Conservation (phyloP, 2,329 filamentous ascomycete genomes). For the Colletotrichum orchidophilum region DNA sequence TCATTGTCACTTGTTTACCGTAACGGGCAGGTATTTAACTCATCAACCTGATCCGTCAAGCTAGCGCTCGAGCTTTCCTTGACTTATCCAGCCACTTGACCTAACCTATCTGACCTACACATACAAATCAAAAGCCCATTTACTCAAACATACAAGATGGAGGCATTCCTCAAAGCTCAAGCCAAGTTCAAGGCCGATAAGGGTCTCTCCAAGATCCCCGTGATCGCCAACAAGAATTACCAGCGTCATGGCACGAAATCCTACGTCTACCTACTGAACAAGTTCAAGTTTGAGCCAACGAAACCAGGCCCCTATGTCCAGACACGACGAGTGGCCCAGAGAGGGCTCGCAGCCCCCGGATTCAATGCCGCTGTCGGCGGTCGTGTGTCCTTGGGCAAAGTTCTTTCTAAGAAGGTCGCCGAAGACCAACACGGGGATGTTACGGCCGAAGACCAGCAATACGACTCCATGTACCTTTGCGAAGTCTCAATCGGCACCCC, state of each 20-base stretch:
- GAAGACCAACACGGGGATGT: constrained; percentile 24
- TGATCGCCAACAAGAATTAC: constrained; percentile 19
- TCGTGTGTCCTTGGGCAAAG: constrained; percentile 24
- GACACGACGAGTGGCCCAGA: constrained; percentile 26
- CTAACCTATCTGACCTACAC: not conserved
- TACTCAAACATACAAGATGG: not conserved
- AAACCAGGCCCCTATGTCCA: constrained; percentile 28
- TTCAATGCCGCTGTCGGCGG: constrained; percentile 23
- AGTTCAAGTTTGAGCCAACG: constrained; percentile 31
- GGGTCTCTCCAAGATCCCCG: constrained; percentile 16
- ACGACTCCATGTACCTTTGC: constrained; percentile 54
- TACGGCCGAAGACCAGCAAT: constrained; percentile 57
- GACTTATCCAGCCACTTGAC: not conserved
- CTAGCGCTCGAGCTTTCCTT: not conserved
- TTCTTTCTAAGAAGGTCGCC: constrained; percentile 18
- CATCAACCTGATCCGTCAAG: not conserved
- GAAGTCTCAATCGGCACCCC: constrained; percentile 53
- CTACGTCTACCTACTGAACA: constrained; percentile 29
- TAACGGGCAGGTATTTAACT: constrained; percentile 1
- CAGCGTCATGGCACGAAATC: constrained; percentile 28
- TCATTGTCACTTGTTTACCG: not conserved
- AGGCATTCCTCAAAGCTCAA: constrained; percentile 18
- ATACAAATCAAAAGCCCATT: not conserved
- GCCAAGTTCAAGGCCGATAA: constrained; percentile 29
- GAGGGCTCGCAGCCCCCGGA: constrained; percentile 27